Base-by-base conservation (phyloP, 805 yeast genomes). In the Spathaspora boniae region DNA sequence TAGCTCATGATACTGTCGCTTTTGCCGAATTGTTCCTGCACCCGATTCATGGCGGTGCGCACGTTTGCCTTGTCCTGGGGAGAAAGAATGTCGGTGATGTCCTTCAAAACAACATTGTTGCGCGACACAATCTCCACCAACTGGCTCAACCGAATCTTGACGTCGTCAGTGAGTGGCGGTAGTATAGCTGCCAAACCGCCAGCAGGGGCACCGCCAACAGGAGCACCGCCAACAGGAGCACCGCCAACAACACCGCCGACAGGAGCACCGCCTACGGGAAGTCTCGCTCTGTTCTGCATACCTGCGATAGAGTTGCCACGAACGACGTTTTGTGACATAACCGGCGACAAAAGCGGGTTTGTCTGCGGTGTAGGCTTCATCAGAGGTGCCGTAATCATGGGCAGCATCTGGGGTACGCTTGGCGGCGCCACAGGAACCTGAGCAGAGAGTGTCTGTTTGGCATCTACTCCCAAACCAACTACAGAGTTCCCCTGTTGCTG, bases 1-100 rank as follows among this genome's bases (percentile, higher is more conserved):
- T 84, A 80, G 24, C 94, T 87, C 26, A 86, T 77, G 28, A 87
- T 68, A 41, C 81, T 81, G 52, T 86, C 94, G 12, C 83, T 82
- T 43, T 81, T 73, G 24, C 78, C 70, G 56, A 75, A 78, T 44
- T 82, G 70, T 48, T 77, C 82, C 21, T 84, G 68, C 20, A 76
- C 65, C 27, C 68, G 70, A 29, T 65, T 68, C 46, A 78, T 70
- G 17, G 75, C 69, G 15, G 78, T 75, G 28, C 74, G 65, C 16
- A 82, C 82, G 33, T 65, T 65, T 26, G 66, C 72, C 57, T 82
- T 84, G 46, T 86, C 91, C 20, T 75, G 80, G 18, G 71, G 76
- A 1, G 81, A 60, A 34, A 87, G 64, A 29, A 70, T 60, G 48
- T 68, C 67, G 0, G 93, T 80, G 36, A 83, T 70, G 48, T 83